Base-by-base conservation (phyloP, 1,284 basidiomycete genomes). In the Cryptococcus sp. region DNA sequence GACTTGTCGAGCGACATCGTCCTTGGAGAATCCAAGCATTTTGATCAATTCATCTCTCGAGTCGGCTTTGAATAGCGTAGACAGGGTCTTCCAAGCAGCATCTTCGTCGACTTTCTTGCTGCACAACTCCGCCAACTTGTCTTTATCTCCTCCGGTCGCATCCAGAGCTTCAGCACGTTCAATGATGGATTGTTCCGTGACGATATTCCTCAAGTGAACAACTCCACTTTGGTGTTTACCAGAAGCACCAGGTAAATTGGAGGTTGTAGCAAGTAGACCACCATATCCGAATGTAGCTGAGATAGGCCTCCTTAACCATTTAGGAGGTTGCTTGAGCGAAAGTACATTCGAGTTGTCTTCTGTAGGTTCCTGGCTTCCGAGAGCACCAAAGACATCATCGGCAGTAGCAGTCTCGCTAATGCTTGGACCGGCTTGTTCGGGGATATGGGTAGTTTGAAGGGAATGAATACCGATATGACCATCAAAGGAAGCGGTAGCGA, bases 251-350 rank as follows among this genome's bases (percentile, higher is more conserved):
- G 83, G 79, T 11, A 91, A 79, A 66, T 91, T 91, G 44, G 82
- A 84, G 4, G 88, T 83, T 1, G 83, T 82, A 19, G 89, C 83
- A 18, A 98, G 80, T 63, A 88, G 85, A 42, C 94, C 94, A 14
- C 93, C 91, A 63, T 94, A 98, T 1, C 93, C 94, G 64, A 97
- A 98, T 1, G 89, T 84, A 44, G 81, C 84, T 0, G 86, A 85
- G 0, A 83, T 80, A 1, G 94, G 91, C 21, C 91, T 82, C 39
- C 88, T 85, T 39, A 98, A 83, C 96, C 96, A 98, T 70, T 92
- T 96, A 7, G 96, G 96, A 5, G 92, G 87, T 63, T 93, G 88
- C 70, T 88, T 86, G 56, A 94, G 83, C 1, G 87, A 91, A 44
- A 90, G 79, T 73, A 79, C 66, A 76, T 70, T 66, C 57, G 69